These are phyloP conservation scores for Cladosporium sp. DNA, from an alignment of 2,329 filamentous ascomycete genomes.

Conservation along the genomic window DNA sequence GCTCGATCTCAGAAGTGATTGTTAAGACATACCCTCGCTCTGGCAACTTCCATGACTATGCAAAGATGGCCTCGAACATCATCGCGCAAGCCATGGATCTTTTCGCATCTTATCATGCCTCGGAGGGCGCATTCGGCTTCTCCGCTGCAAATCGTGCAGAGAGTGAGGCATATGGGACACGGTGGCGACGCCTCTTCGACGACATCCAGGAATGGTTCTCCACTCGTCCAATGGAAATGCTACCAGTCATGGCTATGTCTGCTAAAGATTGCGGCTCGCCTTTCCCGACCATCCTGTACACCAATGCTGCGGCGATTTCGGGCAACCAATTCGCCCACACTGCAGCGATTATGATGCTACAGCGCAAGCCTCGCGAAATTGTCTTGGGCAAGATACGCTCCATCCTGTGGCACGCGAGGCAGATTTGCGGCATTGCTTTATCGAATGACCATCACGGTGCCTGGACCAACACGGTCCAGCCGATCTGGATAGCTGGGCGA, in stretches of 20 bases:
- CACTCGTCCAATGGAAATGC: constrained; percentile 26
- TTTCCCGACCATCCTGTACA: constrained; percentile 45
- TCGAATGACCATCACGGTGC: constrained; percentile 44
- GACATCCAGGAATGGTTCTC: constrained; percentile 29
- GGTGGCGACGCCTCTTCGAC: constrained; percentile 29
- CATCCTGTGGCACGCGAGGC: constrained; percentile 45
- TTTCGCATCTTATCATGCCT: constrained; percentile 12
- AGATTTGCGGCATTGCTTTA: constrained; percentile 45
- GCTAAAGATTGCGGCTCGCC: constrained; percentile 16
- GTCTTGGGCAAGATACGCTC: constrained; percentile 33
- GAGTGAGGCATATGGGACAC: constrained; percentile 22
- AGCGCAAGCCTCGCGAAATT: constrained; percentile 42
- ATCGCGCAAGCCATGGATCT: constrained; percentile 44
- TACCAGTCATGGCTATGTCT: constrained; percentile 31
- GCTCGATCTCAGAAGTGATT: constrained; percentile 38
- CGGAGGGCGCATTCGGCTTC: constrained; percentile 15
- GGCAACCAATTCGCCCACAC: constrained; percentile 57
- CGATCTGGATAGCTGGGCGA: constrained; percentile 45
- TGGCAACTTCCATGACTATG: constrained; percentile 51
- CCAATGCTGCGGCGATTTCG: constrained; percentile 42
- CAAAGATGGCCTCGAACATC: constrained; percentile 59
- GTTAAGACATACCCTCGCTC: constrained; percentile 30
- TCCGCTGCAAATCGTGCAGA: constrained; percentile 12
- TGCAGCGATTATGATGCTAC: constrained; percentile 52
- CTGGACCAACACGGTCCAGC: constrained; percentile 45